Evolutionary conservation across 331 rosid genomes (phyloP), one percentile per base, ranked within the genome.

Genomic region (Malus hybrid): DNA sequence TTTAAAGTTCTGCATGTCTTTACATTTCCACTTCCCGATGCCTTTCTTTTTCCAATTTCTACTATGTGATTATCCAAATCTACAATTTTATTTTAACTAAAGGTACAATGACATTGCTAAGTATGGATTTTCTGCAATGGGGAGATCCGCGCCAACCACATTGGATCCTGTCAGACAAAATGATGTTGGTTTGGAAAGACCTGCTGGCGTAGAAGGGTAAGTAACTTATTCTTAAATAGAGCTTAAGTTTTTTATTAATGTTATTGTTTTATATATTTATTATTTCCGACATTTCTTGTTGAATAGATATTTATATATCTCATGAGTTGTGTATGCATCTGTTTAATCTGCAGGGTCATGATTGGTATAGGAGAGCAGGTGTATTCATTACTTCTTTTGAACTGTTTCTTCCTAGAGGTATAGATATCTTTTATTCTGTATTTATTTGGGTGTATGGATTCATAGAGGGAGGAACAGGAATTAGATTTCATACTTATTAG

Each of bases 101-200:
- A 93, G 98, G 98, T 94, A 94, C 86, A 94, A 82, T 84, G 99
- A 94, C 79, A 90, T 94, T 86, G 97, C 97, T 75, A 89, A 88
- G 82, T 80, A 77, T 80, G 99, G 97, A 70, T 92, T 87, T 88
- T 90, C 87, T 63, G 96, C 99, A 74, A 88, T 88, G 90, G 95
- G 89, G 77, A 84, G 79, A 75, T 82, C 96, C 56, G 80, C 56
- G 79, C 76, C 88, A 16, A 57, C 79, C 4, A 65, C n/a, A 68
- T 85, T 76, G 64, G 86, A 88, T 72, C 63, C 81, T 22, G 63
- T 83, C 15, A 71, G 78, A 79, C 87, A 88, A 73, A 82, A 71
- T 65, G 87, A 83, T 24, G 44, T 79, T 80, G 84, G 56, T 30
- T 68, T 39, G 46, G 88, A 86, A 80, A 81, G 83, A 81, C 89